Evolutionary conservation across 768 basidiomycete species (phyloP).

Genomic region (Tylopilus balloui): DNA sequence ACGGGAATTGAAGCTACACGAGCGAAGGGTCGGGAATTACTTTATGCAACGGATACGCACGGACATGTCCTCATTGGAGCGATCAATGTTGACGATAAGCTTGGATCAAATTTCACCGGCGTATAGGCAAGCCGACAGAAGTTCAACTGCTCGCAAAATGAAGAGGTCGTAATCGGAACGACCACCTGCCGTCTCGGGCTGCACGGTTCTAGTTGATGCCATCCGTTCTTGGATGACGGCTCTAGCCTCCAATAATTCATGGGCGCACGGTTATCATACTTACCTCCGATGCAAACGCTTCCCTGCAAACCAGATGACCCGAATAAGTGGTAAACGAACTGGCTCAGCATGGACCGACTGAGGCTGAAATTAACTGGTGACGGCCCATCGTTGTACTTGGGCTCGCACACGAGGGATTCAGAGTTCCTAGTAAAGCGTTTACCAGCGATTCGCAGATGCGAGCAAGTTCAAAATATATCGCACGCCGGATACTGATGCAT

Average conservation of each 20-base stretch:
- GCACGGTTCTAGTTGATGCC: not conserved
- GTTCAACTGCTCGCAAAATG: not conserved
- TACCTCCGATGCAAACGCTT: not conserved
- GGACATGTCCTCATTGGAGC: not conserved
- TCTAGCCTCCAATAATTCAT: too few species aligned
- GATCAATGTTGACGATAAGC: not conserved
- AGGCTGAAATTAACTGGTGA: not conserved
- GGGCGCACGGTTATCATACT: not conserved
- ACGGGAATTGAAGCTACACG: too few species aligned
- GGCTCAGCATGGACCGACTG: not conserved
- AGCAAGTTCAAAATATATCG: not conserved
- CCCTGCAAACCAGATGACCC: not conserved
- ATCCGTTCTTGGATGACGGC: not conserved
- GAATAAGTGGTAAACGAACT: not conserved
- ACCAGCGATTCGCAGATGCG: not conserved
- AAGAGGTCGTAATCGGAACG: not conserved
- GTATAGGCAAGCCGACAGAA: not conserved
- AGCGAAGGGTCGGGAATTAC: not conserved
- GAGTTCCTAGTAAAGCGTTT: not conserved
- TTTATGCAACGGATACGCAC: conserved; percentile 4
- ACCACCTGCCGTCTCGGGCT: not conserved
- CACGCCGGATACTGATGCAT: not conserved
- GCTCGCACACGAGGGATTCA: not conserved
- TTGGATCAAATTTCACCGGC: conserved; percentile 2
- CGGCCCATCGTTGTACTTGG: not conserved